These are phyloP conservation scores for Trichoderma gamsii DNA, from an alignment of 495 filamentous ascomycete species.

Conservation along the genomic window DNA sequence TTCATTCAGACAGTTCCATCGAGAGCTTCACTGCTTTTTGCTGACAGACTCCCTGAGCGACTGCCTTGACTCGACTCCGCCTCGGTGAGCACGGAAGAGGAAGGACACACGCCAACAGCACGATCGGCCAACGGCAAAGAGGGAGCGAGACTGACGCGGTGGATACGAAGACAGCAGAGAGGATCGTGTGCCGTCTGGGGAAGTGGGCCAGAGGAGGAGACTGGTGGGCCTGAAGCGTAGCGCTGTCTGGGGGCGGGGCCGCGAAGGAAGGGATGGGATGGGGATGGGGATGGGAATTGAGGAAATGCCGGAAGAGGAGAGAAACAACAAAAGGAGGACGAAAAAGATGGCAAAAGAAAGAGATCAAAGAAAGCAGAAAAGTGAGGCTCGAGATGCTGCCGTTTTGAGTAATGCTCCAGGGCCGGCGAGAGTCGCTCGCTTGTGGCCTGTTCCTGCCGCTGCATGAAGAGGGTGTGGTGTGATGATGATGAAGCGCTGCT, in stretches of 20 bases:
- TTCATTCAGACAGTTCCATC: no score
- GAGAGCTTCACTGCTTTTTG: neutral
- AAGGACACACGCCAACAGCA: neutral
- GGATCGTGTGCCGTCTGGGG: slow-evolving; percentile 7
- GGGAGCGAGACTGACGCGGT: neutral
- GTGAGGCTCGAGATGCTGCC: slow-evolving; percentile 3
- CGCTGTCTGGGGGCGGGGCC: slow-evolving; percentile 13
- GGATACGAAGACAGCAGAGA: neutral
- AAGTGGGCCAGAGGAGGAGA: neutral
- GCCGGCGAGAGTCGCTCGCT: neutral
- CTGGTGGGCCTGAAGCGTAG: neutral
- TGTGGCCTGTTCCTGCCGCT: neutral
- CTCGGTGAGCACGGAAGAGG: slow-evolving; percentile 3
- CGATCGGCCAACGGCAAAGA: neutral
- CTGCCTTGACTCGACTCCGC: neutral
- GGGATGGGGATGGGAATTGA: neutral
- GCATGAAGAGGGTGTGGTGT: no score
- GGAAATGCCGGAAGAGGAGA: neutral
- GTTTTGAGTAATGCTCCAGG: neutral
- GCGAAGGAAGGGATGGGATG: neutral
- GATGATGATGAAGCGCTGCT: no score
- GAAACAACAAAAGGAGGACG: neutral
- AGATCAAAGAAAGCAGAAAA: neutral
- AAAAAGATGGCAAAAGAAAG: neutral
- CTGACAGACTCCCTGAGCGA: no score